Base-by-base conservation (phyloP, 2,329 filamentous ascomycete genomes). In the Colletotrichum sidae region DNA sequence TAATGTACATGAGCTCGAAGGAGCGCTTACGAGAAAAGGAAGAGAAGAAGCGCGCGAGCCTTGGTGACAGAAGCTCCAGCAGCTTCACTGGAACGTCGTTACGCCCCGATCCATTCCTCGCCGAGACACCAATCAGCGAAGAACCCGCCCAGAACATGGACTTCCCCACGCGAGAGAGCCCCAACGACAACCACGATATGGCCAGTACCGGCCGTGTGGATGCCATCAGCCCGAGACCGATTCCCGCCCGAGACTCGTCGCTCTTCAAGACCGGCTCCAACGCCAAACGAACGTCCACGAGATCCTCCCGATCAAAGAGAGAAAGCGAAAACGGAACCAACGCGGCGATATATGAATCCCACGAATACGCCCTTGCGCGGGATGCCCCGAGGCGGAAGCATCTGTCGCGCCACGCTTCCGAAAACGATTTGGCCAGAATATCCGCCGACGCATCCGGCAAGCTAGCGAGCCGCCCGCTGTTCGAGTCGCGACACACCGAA, bases 1-100 rank as follows among this genome's bases (percentile, higher is more conserved):
- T 92, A 72, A 88, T 90, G 85, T 92, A 92, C 72, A 92, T 91
- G 89, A 89, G 85, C 78, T 92, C 90, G 50, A 90, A 86, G 72
- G 90, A 93, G 74, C 83, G 84, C 37, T 78, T 92, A 50, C 83
- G 86, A 50, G 87, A 88, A 55, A 88, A 84, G 69, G 89, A 91
- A 68, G 88, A 91, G 68, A 85, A 85, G 70, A 90, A 86, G 71
- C 83, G 88, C 45, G 72, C 78, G n/a, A 83, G 78, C 69, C 70
- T 79, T 66, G 79, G 79, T 52, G 71, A 78, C 42, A 73, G 76
- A 33, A 79, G 77, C 53, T 77, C 77, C 49, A 79, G 76, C 65
- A 73, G 74, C 8, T 84, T 76, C 68, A 81, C 75, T 41, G 75
- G 75, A 49, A 68, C 70, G 10, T 72, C 77, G 2, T 70, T 76